These are phyloP conservation scores for Noccaea caerulescens DNA, from an alignment of 345 rosid species.

Conservation along the genomic window DNA sequence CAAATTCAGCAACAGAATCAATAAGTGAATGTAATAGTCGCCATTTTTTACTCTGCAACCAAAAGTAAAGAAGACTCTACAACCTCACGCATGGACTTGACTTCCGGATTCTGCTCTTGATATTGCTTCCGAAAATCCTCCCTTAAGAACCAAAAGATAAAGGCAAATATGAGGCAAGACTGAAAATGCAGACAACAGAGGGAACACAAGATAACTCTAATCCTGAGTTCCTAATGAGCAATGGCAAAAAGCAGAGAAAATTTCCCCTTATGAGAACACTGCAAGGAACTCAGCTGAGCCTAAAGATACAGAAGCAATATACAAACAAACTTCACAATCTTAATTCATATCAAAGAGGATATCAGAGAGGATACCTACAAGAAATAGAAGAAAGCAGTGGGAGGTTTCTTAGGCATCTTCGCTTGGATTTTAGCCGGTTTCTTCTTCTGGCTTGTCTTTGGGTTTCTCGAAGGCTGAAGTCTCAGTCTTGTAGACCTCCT, in stretches of 20 bases:
- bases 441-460: slow-evolving; percentile 48
- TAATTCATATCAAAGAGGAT: too few species aligned
- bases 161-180: slow-evolving; percentile 18
- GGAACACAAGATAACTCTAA: neutral
- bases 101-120: slow-evolving; percentile 82
- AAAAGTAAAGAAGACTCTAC: neutral
- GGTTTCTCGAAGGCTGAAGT: slow-evolving; percentile 41
- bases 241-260: neutral
- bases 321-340: neutral
- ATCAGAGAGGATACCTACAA: slow-evolving; percentile 51
- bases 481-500: slow-evolving; percentile 44
- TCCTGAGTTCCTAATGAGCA: slow-evolving; percentile 13
- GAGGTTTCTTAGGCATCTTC: slow-evolving; percentile 86
- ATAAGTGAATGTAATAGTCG: neutral
- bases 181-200: neutral
- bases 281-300: neutral
- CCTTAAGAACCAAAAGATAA: slow-evolving; percentile 47
- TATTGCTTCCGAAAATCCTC: slow-evolving; percentile 88
- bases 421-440: slow-evolving; percentile 48
- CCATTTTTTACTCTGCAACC: neutral
- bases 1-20: slow-evolving; percentile 21
- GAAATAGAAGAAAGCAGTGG: slow-evolving; percentile 90
- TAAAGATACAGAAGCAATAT: neutral
- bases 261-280: neutral
- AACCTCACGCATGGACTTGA: slow-evolving; percentile 93